Percentiles rank a stretch among this genome's conserved stretches.
Conservation (phyloP, 2,329 filamentous ascomycete genomes). For the Ophiostoma triangulosporum region DNA sequence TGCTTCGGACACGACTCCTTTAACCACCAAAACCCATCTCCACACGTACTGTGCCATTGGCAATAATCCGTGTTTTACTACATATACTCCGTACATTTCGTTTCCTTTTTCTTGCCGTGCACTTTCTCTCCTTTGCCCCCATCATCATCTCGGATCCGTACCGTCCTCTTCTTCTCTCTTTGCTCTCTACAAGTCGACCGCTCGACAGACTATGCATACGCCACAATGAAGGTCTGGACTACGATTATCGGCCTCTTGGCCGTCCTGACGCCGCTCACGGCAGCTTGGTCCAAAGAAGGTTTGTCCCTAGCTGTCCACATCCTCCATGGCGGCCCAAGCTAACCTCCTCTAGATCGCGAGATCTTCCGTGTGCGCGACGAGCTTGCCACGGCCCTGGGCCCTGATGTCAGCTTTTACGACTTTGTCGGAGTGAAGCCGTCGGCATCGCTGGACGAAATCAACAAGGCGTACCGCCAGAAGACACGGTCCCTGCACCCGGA, state of each 20-base stretch:
- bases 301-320: conserved; percentile 17
- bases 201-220: conserved; percentile 18
- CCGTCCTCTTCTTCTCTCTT: neutral
- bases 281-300: conserved; percentile 83
- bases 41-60: neutral
- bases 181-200: neutral
- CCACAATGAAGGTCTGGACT: conserved; percentile 58
- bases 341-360: conserved; percentile 61
- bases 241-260: conserved; percentile 56
- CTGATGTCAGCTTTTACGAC: conserved; percentile 81
- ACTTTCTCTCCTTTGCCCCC: too few species aligned
- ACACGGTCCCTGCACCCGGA: conserved; percentile 78
- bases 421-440: conserved; percentile 65
- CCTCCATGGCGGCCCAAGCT: neutral
- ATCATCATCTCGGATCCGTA: neutral
- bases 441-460: conserved; percentile 76
- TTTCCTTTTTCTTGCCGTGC: too few species aligned
- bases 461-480: conserved; percentile 85
- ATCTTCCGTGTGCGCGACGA: conserved; percentile 95
- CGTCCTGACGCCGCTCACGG: conserved; percentile 50
- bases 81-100: neutral
- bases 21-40: neutral
- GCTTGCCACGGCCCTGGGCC: conserved; percentile 59
- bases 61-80: neutral
- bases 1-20: conserved; percentile 9